Evolutionary conservation across 139 green algal species (phyloP).

Genomic region (Picochlorum costavermella): DNA sequence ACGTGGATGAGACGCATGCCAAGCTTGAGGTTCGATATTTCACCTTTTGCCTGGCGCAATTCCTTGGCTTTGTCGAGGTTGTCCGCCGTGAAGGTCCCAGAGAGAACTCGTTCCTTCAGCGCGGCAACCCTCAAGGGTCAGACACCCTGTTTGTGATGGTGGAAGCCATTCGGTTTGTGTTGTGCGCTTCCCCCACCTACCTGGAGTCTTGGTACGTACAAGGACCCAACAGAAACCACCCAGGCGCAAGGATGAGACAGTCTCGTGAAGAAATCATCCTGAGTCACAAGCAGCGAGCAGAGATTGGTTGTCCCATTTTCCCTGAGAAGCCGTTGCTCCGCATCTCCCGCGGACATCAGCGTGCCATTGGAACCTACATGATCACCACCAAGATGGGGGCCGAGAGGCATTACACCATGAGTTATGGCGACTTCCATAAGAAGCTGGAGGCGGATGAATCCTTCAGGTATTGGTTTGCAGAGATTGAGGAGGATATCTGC

Average conservation of each 20-base stretch:
- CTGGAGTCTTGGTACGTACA: constrained; percentile 35
- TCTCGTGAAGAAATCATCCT: constrained; percentile 15
- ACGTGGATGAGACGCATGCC: not conserved
- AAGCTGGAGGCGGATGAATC: constrained; percentile 27
- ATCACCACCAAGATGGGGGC: constrained; percentile 44
- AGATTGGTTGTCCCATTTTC: not conserved
- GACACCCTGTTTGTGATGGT: constrained; percentile 52
- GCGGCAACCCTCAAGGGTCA: constrained; percentile 22
- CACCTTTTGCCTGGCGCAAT: constrained; percentile 50
- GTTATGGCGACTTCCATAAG: constrained; percentile 40
- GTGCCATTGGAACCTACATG: constrained; percentile 57
- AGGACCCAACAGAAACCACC: constrained; percentile 11
- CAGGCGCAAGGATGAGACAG: constrained; percentile 8
- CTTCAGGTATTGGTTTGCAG: constrained; percentile 36
- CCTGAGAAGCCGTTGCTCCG: constrained; percentile 19
- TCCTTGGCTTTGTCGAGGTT: constrained; percentile 63
- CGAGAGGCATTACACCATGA: constrained; percentile 49
- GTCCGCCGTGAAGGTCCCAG: constrained; percentile 55
- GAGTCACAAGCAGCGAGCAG: not conserved
- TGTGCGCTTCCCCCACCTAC: constrained; percentile 34
- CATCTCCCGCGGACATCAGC: constrained; percentile 38
- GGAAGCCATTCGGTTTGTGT: constrained; percentile 54
- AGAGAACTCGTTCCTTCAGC: constrained; percentile 48
- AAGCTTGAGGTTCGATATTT: constrained; percentile 47
- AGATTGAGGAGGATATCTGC: constrained; percentile 19